phyloP scores from a whole-genome alignment of 495 filamentous ascomycete species.

The Parathielavia hyrcaniae region DNA sequence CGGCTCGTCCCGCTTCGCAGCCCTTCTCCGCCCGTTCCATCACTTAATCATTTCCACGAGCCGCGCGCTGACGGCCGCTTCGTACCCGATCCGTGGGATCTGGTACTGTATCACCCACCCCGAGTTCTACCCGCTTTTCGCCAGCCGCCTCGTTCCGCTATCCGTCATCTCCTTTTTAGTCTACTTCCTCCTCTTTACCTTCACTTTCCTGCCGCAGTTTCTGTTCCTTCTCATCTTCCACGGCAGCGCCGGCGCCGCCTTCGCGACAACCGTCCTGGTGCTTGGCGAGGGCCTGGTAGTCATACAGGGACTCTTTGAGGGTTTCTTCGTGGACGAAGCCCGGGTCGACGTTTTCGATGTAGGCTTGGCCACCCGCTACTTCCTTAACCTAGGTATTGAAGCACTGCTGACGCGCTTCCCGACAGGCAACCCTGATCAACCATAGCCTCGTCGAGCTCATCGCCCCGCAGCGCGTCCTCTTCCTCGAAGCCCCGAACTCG shows the following conservation, averaged over 20 bases:
- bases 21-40: neutral
- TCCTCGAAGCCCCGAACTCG: slow-evolving; percentile 51
- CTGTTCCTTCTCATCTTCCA: slow-evolving; percentile 77
- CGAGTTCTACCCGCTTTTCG: slow-evolving; percentile 60
- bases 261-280: slow-evolving; percentile 71
- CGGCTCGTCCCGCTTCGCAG: neutral
- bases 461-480: slow-evolving; percentile 62
- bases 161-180: slow-evolving; percentile 65
- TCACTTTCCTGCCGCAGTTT: slow-evolving; percentile 83
- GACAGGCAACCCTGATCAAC: slow-evolving; percentile 45
- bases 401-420: slow-evolving; percentile 3
- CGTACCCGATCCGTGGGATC: slow-evolving; percentile 55
- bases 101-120: slow-evolving; percentile 67
- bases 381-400: neutral
- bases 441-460: slow-evolving; percentile 54
- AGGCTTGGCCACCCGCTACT: slow-evolving; percentile 34
- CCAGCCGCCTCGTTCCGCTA: slow-evolving; percentile 61
- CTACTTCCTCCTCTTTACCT: slow-evolving; percentile 69
- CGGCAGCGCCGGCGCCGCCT: slow-evolving; percentile 64
- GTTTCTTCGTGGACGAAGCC: slow-evolving; percentile 74
- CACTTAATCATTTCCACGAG: neutral
- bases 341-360: slow-evolving; percentile 92
- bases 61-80: neutral
- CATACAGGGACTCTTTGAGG: slow-evolving; percentile 69
- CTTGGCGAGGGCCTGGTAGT: slow-evolving; percentile 76